Conservation (phyloP, 108 stramenopile genomes). For the Cyclostephanos tholiformis region DNA sequence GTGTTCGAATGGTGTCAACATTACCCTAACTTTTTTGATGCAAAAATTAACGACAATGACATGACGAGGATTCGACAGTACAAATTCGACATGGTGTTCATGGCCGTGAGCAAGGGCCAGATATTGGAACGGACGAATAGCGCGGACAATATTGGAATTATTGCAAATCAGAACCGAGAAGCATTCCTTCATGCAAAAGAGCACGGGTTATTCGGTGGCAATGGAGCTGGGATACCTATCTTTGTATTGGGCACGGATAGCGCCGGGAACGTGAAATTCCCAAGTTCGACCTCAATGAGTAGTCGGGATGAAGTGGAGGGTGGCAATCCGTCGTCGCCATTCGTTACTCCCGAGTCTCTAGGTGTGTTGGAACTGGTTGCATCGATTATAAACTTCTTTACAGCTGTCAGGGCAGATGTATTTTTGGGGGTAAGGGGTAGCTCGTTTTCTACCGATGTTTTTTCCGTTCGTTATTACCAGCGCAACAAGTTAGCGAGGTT, state of each 20-base stretch:
- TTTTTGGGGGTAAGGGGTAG: constrained; percentile 70
- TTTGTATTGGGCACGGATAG: constrained; percentile 66
- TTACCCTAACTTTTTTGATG: constrained; percentile 19
- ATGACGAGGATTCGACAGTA: not conserved
- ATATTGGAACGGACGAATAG: constrained; percentile 1
- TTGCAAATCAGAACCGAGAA: constrained; percentile 49
- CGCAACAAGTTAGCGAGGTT: constrained; percentile 36
- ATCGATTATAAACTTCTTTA: constrained; percentile 71
- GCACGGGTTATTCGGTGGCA: constrained; percentile 22
- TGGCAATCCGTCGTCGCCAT: constrained; percentile 3
- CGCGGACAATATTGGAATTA: constrained; percentile 36
- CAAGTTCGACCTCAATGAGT: not conserved
- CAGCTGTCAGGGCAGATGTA: constrained; percentile 52
- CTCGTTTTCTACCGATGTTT: constrained; percentile 71
- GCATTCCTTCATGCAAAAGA: constrained; percentile 33
- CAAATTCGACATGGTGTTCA: constrained; percentile 29
- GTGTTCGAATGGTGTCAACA: constrained; percentile 53
- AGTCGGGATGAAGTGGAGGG: constrained; percentile 18
- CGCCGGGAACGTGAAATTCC: constrained; percentile 44
- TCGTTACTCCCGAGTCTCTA: constrained; percentile 19
- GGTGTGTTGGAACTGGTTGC: constrained; percentile 50
- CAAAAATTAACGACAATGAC: not conserved
- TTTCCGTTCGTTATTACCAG: constrained; percentile 70
- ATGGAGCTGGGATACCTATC: constrained; percentile 29
- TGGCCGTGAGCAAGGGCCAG: constrained; percentile 32